Evolutionary conservation across 2,329 filamentous ascomycete genomes (phyloP).

Genomic region (Ophiostoma pallidulum): DNA sequence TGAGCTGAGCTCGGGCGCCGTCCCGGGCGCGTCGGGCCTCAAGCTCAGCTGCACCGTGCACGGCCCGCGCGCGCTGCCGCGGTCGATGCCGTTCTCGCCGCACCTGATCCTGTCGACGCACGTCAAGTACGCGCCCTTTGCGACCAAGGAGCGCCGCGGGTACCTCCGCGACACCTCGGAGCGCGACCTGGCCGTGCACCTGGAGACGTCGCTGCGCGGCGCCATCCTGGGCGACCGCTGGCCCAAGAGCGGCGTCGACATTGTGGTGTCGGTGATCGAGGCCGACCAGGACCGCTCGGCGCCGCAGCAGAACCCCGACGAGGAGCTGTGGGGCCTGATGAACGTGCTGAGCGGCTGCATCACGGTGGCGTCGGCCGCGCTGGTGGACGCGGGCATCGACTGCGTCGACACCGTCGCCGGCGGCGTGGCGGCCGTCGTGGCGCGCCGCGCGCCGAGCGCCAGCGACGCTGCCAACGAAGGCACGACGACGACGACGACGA

Average conservation of each 20-base stretch:
- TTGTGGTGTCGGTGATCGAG: conserved; percentile 86
- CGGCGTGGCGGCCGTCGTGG: conserved; percentile 77
- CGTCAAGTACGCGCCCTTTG: conserved; percentile 95
- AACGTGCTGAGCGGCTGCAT: conserved; percentile 86
- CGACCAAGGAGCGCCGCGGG: conserved; percentile 69
- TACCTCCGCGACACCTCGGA: conserved; percentile 81
- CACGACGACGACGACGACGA: conserved; percentile 17
- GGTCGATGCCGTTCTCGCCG: conserved; percentile 83
- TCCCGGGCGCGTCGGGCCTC: conserved; percentile 44
- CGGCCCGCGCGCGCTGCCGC: conserved; percentile 80
- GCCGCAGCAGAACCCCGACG: conserved; percentile 34
- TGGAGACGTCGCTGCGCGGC: conserved; percentile 83
- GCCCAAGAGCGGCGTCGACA: conserved; percentile 98
- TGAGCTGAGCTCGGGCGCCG: conserved; percentile 47
- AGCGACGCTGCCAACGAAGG: conserved; percentile 20
- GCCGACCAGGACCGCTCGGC: conserved; percentile 69
- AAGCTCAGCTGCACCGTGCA: conserved; percentile 93
- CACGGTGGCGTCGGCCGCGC: conserved; percentile 83
- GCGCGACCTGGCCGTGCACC: conserved; percentile 78
- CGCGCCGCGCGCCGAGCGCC: no score
- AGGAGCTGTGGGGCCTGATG: conserved; percentile 78
- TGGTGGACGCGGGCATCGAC: conserved; percentile 92
- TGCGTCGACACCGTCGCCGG: conserved; percentile 85
- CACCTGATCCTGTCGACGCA: conserved; percentile 87
- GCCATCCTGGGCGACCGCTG: conserved; percentile 88